phyloP scores from a whole-genome alignment of 306 rosid species.

The Gynostemma pentaphyllum region DNA sequence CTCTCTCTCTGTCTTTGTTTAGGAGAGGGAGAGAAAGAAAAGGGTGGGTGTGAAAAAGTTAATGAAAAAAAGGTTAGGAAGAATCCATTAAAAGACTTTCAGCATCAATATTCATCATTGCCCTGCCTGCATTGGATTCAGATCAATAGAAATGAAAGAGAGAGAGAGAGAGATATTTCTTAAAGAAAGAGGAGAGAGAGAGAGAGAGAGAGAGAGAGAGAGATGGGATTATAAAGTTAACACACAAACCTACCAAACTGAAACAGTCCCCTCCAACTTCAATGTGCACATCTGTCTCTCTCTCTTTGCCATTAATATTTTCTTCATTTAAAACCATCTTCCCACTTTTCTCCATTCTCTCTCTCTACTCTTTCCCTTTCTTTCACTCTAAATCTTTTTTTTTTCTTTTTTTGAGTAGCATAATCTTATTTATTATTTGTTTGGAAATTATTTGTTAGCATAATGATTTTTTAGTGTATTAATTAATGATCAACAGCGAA shows the following conservation, averaged over 20 bases:
- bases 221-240: neutral
- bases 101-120: slow-evolving; percentile 72
- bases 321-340: slow-evolving; percentile 28
- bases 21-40: slow-evolving; percentile 40
- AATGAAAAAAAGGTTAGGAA: slow-evolving; percentile 34
- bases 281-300: slow-evolving; percentile 71
- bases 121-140: slow-evolving; percentile 70
- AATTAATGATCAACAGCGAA: too few species aligned
- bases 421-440: neutral
- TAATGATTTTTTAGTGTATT: too few species aligned
- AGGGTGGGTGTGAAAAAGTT: slow-evolving; percentile 54
- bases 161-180: slow-evolving; percentile 8
- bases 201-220: too few species aligned
- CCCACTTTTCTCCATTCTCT: slow-evolving; percentile 1
- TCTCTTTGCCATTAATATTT: slow-evolving; percentile 42
- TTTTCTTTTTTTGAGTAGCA: slow-evolving; percentile 23
- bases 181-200: slow-evolving; percentile 4
- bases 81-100: slow-evolving; percentile 24
- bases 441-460: too few species aligned
- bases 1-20: too few species aligned
- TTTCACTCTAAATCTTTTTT: slow-evolving; percentile 6
- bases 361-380: too few species aligned
- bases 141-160: slow-evolving; percentile 22
- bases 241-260: slow-evolving; percentile 78
- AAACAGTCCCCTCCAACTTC: slow-evolving; percentile 25